Evolutionary conservation across 305 asterid genomes (phyloP), one percentile per base, ranked within the genome.

Genomic region (Caryopteris hybrid): DNA sequence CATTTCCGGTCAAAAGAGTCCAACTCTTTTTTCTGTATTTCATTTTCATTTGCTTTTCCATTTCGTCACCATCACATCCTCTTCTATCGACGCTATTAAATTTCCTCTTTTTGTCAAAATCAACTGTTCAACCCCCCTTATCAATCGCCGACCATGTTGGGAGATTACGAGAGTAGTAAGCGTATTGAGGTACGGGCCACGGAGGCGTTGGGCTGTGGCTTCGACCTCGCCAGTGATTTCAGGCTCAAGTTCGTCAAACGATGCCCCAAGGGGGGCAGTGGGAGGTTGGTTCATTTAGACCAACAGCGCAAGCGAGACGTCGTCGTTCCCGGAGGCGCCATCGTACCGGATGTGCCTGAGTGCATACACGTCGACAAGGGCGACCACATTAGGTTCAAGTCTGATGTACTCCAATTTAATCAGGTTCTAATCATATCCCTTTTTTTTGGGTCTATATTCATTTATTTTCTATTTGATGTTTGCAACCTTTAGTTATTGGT

Each of bases 141-240:
- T 25, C 20, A 45, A 5, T 52, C 69, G 73, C 31, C 72, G 61
- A 48, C 64, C 53, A 78, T 74, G 83, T 33, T 70, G 58, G 75
- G 62, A 8, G 31, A 29, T 51, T 62, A 46, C 33, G 76, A 77
- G 88, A 76, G 61, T 77, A 61, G 71, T 2, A 83, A 81, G 88
- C 83, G 95, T 6, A 64, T 91, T 39, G 96, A 86, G 76, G 61
- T 90, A 13, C 84, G 85, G 22, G 97, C 97, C 0, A 72, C 80
- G 38, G 99, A 90, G 64, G 93, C 97, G 9, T 59, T 93, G 52
- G 99, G 99, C 0, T 93, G 77, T 58, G 99, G 99, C 0, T 93
- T 93, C 75, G 99, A 93, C 68, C 86, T 90, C 14, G 97, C 99
- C 22, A 88, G 99, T 72, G 99, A 93, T 81, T 93, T 91, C 81